A percentile compares a stretch with the other conserved stretches of the same genome.
Conservation (phyloP, 345 rosid species). For the Salix caprea region DNA sequence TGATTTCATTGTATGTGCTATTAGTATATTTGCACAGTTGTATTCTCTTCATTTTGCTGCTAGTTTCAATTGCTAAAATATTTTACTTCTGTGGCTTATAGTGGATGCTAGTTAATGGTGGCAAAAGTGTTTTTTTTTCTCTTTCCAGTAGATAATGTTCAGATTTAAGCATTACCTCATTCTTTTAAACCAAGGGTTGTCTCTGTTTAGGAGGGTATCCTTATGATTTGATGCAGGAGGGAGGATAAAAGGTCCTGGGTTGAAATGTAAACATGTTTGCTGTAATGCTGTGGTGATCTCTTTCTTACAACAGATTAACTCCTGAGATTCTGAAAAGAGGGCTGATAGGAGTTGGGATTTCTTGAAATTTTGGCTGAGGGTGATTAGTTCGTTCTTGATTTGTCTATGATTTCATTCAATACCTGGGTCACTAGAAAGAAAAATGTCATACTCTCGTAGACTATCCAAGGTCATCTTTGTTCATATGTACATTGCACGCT, state of each 20-base stretch:
- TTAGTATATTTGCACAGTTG: not conserved
- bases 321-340: not conserved
- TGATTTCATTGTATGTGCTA: not conserved
- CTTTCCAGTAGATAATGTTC: not conserved
- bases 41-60: not conserved
- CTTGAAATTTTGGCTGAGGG: not conserved
- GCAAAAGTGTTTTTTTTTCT: not conserved
- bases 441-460: too few species aligned
- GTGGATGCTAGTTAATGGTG: not conserved
- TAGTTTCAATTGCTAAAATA: not conserved
- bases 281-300: not conserved
- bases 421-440: too few species aligned
- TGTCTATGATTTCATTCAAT: not conserved
- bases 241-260: not conserved
- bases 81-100: not conserved
- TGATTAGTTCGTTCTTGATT: not conserved
- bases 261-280: not conserved
- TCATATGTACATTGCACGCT: not conserved
- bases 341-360: not conserved
- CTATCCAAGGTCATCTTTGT: not conserved
- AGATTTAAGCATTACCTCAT: not conserved
- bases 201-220: not conserved
- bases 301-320: not conserved
- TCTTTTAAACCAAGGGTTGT: not conserved
- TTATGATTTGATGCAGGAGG: not conserved